phyloP scores from a whole-genome alignment of 148 eudicot species.

The Pharnaceum exiguum region DNA sequence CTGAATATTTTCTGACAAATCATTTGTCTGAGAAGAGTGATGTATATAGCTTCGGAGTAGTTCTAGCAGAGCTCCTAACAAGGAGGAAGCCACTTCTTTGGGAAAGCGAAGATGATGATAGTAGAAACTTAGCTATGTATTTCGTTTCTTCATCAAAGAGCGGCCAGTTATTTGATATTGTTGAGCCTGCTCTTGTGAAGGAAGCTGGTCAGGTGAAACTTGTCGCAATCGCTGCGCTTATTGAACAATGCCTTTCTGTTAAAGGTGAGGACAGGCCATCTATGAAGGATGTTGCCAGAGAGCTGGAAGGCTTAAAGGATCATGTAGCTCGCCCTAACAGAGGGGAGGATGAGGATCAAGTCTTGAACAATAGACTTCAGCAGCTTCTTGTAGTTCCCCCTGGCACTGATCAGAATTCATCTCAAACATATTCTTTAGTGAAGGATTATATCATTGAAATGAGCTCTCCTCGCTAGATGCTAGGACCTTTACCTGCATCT shows the following conservation, averaged over 20 bases:
- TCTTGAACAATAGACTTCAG: not conserved
- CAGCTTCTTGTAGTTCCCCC: not conserved
- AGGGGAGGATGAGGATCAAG: not conserved
- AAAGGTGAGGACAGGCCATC: conserved; percentile 26
- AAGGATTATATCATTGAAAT: conserved; percentile 12
- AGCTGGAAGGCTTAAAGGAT: not conserved
- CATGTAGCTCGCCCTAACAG: not conserved
- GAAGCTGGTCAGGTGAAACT: conserved; percentile 22
- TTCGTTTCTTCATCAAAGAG: conserved; percentile 5
- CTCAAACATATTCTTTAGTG: not conserved
- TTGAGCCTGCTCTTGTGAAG: conserved; percentile 14
- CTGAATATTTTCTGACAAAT: conserved; percentile 7
- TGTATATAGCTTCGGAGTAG: conserved; percentile 7
- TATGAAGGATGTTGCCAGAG: conserved; percentile 22
- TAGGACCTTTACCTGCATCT: no score
- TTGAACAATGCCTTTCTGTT: conserved; percentile 12
- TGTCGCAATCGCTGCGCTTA: conserved; percentile 6
- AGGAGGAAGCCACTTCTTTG: conserved; percentile 2
- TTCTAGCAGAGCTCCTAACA: conserved; percentile 10
- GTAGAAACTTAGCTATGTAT: conserved; percentile 14
- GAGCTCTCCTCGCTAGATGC: conserved; percentile 12
- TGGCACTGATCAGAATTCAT: not conserved
- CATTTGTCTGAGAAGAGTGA: conserved; percentile 5
- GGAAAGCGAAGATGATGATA: not conserved
- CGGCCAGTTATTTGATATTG: conserved; percentile 7